Conservation (phyloP, 1,139 yeast species). For the Debaryomycetaceae sp. region DNA sequence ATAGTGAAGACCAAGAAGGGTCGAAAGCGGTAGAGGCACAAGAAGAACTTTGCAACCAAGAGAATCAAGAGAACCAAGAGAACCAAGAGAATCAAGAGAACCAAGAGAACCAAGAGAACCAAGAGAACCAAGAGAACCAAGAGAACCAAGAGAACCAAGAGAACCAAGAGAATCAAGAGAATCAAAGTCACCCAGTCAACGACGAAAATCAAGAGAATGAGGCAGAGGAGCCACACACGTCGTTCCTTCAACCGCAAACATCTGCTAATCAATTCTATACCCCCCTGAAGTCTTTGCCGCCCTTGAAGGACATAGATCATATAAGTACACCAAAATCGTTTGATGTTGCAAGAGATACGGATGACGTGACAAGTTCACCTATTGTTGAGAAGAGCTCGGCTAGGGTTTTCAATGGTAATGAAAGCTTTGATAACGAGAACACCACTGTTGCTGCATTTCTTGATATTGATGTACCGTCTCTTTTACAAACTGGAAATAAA, state of each 20-base stretch:
- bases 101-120: neutral
- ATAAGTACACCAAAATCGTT: slow-evolving; percentile 44
- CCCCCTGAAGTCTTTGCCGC: slow-evolving; percentile 42
- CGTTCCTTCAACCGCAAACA: slow-evolving; percentile 8
- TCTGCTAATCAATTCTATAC: slow-evolving; percentile 29
- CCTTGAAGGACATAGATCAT: slow-evolving; percentile 42
- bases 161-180: neutral
- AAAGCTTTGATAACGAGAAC: neutral
- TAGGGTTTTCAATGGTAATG: neutral
- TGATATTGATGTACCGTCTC: slow-evolving; percentile 22
- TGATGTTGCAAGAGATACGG: slow-evolving; percentile 35
- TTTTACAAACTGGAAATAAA: slow-evolving; percentile 16
- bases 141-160: neutral
- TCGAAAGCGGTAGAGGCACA: neutral
- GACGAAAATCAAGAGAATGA: neutral
- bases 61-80: neutral
- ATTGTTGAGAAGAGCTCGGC: slow-evolving; percentile 5
- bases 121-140: slow-evolving; percentile 2
- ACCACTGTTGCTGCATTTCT: slow-evolving; percentile 28
- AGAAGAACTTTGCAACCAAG: neutral
- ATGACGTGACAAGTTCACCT: slow-evolving; percentile 18
- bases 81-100: neutral
- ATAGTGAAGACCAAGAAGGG: neutral
- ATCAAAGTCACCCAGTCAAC: neutral
- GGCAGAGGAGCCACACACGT: slow-evolving; percentile 4